Percentiles rank a stretch among this genome's conserved stretches.
Conservation (phyloP, 768 basidiomycete species). For the Rhizopogon sp. region DNA sequence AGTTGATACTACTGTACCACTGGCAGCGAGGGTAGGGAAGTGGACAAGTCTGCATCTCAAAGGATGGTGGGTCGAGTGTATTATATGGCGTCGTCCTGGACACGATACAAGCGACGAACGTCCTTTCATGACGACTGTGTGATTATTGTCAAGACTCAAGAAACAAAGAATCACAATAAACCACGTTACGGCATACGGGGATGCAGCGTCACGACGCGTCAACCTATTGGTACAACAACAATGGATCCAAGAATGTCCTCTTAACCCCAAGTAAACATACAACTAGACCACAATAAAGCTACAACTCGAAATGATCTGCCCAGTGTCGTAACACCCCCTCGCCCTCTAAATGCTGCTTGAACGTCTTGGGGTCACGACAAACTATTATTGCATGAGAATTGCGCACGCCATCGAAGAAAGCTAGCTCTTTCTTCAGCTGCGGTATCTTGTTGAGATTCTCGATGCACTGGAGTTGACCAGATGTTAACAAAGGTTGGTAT, state of each 20-base stretch:
- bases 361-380: slow-evolving; percentile 59
- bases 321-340: slow-evolving; percentile 68
- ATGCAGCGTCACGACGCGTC: not conserved
- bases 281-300: slow-evolving; percentile 4
- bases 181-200: not conserved
- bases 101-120: not conserved
- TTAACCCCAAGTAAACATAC: not conserved
- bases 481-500: slow-evolving; percentile 45
- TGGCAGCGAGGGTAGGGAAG: too few species aligned
- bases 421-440: slow-evolving; percentile 61
- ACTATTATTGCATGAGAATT: slow-evolving; percentile 75
- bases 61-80: not conserved
- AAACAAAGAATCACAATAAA: not conserved
- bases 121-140: not conserved
- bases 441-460: slow-evolving; percentile 64
- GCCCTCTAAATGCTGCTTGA: slow-evolving; percentile 53
- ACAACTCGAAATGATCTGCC: slow-evolving; percentile 56
- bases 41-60: not conserved
- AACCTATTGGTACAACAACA: not conserved
- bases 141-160: not conserved
- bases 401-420: slow-evolving; percentile 50
- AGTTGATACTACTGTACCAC: too few species aligned
- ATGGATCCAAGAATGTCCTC: not conserved
- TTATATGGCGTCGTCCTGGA: not conserved
- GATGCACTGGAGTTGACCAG: slow-evolving; percentile 53